These are phyloP conservation scores for Cercospora berteroae DNA, from an alignment of 2,329 filamentous ascomycete genomes.

Conservation along the genomic window DNA sequence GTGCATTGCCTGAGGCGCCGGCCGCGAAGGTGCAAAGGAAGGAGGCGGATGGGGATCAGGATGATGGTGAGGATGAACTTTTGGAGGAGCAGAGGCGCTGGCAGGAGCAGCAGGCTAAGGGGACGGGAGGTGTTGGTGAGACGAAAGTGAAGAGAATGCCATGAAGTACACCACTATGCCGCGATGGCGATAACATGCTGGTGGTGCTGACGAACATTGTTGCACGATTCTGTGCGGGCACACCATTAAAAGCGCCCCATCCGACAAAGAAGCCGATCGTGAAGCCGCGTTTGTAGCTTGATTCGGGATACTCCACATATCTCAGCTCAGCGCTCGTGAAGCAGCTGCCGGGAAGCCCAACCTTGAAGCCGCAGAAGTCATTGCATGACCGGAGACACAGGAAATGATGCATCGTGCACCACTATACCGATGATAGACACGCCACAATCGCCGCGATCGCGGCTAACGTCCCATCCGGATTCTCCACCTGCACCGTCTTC, in stretches of 20 bases:
- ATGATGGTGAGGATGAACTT: conserved; percentile 31
- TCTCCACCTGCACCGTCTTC: conserved; percentile 29
- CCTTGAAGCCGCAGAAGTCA: no score
- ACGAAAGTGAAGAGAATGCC: not conserved
- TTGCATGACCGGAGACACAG: no score
- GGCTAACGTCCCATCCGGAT: conserved; percentile 31
- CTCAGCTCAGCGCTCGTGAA: no score
- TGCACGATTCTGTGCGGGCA: no score
- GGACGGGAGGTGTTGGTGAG: not conserved
- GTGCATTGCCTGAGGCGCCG: conserved; percentile 30
- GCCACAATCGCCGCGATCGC: conserved; percentile 30
- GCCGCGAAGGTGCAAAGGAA: conserved; percentile 28
- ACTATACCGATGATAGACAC: no score
- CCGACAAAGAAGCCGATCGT: no score
- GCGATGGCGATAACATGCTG: not conserved
- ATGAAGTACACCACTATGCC: not conserved
- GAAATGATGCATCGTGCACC: no score
- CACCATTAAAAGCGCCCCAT: no score
- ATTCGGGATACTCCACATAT: no score
- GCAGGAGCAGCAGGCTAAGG: conserved; percentile 27
- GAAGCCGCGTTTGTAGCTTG: no score
- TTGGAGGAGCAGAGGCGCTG: conserved; percentile 34
- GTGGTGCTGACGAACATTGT: no score
- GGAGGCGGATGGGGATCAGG: conserved; percentile 18
- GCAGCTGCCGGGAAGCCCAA: no score